These are phyloP conservation scores for Eucalyptus erythrocorys DNA, from an alignment of 345 rosid genomes.

Conservation along the genomic window DNA sequence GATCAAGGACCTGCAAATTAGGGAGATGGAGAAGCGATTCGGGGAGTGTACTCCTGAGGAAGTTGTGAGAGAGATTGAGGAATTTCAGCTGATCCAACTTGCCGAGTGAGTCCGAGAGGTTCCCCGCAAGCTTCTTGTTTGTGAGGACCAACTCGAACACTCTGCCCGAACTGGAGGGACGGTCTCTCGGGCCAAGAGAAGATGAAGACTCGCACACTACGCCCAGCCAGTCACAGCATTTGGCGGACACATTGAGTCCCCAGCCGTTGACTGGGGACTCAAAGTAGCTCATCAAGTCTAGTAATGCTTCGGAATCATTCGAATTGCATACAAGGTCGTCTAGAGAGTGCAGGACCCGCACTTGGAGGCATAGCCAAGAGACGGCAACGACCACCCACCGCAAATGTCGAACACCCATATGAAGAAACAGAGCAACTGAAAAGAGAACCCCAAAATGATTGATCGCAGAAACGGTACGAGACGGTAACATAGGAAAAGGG, in stretches of 20 bases:
- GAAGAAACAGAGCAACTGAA: not conserved
- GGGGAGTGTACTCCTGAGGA: not conserved
- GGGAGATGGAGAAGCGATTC: not conserved
- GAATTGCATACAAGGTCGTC: slow-evolving; percentile 18
- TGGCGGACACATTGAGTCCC: not conserved
- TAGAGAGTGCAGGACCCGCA: slow-evolving; percentile 4
- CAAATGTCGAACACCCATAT: slow-evolving; percentile 28
- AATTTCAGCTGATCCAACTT: not conserved
- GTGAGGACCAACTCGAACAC: not conserved
- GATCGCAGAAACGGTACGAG: not conserved
- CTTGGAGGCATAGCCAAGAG: not conserved
- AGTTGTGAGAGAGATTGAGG: not conserved
- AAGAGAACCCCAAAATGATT: not conserved
- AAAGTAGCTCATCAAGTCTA: slow-evolving; percentile 21
- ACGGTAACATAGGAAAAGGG: not conserved
- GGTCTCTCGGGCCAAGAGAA: not conserved
- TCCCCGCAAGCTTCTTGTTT: not conserved
- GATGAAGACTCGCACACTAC: not conserved
- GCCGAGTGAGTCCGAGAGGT: not conserved
- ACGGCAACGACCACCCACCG: slow-evolving; percentile 14
- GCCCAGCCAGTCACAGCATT: not conserved
- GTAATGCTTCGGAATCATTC: slow-evolving; percentile 33
- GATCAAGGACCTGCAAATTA: not conserved
- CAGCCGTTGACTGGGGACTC: slow-evolving; percentile 8
- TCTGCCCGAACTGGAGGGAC: not conserved